These are phyloP conservation scores for Trypanosoma avium DNA, from an alignment of 208 protist species.

Conservation along the genomic window DNA sequence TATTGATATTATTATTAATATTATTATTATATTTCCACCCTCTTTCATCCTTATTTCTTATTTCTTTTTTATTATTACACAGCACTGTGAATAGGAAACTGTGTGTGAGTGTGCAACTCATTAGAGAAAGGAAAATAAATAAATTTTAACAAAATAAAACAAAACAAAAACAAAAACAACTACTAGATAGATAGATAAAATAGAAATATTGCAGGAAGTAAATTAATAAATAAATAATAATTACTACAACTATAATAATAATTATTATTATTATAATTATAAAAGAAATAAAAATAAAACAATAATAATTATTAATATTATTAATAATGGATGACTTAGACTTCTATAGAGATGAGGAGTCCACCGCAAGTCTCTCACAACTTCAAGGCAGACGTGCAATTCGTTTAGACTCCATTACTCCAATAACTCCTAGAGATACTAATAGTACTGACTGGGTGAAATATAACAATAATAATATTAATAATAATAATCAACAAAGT, in stretches of 20 bases:
- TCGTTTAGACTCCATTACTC: neutral
- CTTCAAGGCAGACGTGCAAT: slow-evolving; percentile 12
- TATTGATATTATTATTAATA: no score
- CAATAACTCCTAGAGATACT: no score
- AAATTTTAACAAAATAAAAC: slow-evolving; percentile 4
- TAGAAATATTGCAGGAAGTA: neutral
- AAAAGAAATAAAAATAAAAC: no score
- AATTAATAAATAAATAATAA: neutral
- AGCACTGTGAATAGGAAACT: no score
- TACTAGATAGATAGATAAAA: no score
- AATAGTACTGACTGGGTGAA: no score
- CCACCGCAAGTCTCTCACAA: slow-evolving; percentile 12
- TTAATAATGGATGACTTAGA: slow-evolving; percentile 15
- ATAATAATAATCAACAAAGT: neutral
- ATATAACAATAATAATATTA: slow-evolving; percentile 4
- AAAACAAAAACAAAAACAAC: slow-evolving; percentile 10
- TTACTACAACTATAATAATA: slow-evolving; percentile 7
- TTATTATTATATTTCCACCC: no score
- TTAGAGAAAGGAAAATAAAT: slow-evolving; percentile 6
- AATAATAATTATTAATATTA: no score
- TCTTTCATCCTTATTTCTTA: no score
- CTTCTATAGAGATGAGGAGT: slow-evolving; percentile 19
- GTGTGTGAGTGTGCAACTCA: no score
- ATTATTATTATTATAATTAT: neutral
- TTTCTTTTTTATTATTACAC: no score